Conservation (phyloP, 371 early-diverging fungal genomes). For the Fennellomyces sp. region DNA sequence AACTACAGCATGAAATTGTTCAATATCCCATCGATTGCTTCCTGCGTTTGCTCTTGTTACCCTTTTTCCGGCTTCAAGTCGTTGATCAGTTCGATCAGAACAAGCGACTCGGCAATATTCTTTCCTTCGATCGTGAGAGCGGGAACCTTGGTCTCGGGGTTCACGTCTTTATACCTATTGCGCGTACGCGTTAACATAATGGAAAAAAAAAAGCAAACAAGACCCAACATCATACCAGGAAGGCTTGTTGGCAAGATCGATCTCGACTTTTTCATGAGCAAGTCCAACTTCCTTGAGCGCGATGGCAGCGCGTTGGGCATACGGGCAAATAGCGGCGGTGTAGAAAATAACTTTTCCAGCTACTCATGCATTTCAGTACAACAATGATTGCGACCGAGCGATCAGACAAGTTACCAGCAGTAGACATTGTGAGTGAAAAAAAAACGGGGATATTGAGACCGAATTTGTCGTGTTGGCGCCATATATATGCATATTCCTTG, state of each 20-base stretch:
- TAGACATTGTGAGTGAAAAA: too few species aligned
- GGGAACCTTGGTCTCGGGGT: slow-evolving; percentile 56
- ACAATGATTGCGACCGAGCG: too few species aligned
- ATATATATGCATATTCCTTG: too few species aligned
- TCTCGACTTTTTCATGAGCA: slow-evolving; percentile 49
- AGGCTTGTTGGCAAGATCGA: slow-evolving; percentile 69
- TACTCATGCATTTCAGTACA: too few species aligned
- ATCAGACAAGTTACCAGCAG: too few species aligned
- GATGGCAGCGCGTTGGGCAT: slow-evolving; percentile 62
- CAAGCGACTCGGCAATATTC: slow-evolving; percentile 52
- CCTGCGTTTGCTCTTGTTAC: slow-evolving; percentile 20
- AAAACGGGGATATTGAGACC: too few species aligned
- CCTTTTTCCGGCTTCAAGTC: slow-evolving; percentile 51
- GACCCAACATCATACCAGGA: slow-evolving; percentile 36
- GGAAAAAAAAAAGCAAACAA: neutral
- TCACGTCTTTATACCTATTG: slow-evolving; percentile 51
- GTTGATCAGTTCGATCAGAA: slow-evolving; percentile 52
- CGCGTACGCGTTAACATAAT: too few species aligned
- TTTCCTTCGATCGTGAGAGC: slow-evolving; percentile 38
- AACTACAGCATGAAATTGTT: slow-evolving; percentile 10
- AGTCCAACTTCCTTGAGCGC: slow-evolving; percentile 56
- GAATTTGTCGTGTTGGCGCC: too few species aligned
- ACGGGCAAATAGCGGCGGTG: slow-evolving; percentile 59
- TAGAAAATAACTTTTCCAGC: slow-evolving; percentile 58
- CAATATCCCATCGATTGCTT: neutral